phyloP scores from a whole-genome alignment of 805 yeast genomes.

The Soucietia sequanensis region DNA sequence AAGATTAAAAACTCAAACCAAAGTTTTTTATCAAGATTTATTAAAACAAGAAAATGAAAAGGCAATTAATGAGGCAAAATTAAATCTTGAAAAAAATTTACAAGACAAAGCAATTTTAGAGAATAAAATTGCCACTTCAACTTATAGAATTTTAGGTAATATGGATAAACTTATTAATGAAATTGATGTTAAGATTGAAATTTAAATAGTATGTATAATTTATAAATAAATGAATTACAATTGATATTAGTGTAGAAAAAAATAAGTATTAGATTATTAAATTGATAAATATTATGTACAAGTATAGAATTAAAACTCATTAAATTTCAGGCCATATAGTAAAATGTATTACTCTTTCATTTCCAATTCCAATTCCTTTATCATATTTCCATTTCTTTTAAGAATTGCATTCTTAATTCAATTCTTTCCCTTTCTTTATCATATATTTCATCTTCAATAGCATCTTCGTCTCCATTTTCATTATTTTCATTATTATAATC shows the following conservation, averaged over 20 bases:
- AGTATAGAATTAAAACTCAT: too few species aligned
- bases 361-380: too few species aligned
- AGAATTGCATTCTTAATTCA: conserved; percentile 38
- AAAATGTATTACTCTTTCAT: too few species aligned
- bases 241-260: too few species aligned
- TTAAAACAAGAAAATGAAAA: conserved; percentile 58
- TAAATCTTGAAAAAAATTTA: conserved; percentile 38
- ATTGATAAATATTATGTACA: too few species aligned
- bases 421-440: conserved; percentile 32
- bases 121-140: conserved; percentile 45
- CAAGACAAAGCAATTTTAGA: conserved; percentile 46
- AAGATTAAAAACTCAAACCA: conserved; percentile 83
- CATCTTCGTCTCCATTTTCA: conserved; percentile 10
- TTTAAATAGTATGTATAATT: too few species aligned
- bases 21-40: conserved; percentile 67
- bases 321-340: too few species aligned
- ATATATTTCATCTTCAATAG: conserved; percentile 5
- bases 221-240: background rate
- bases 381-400: conserved; percentile 32
- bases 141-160: conserved; percentile 58
- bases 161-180: conserved; percentile 50
- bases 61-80: conserved; percentile 54
- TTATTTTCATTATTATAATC: conserved; percentile 4
- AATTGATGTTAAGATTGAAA: conserved; percentile 41
- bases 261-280: too few species aligned